Base-by-base conservation (phyloP, 1,139 yeast species). In the Hanseniaspora sp. region DNA sequence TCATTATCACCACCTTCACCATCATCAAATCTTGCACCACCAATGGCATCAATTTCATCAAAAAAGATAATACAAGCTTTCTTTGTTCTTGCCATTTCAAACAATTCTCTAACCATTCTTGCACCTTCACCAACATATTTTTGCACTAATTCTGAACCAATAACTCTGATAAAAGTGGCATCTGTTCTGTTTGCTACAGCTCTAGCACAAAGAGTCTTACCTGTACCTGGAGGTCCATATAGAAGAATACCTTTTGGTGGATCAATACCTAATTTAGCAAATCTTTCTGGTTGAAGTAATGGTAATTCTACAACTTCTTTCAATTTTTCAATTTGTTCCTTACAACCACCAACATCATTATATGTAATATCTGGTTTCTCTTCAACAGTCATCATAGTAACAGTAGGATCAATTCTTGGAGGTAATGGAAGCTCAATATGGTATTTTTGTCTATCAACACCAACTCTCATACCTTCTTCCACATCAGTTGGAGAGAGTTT, bases 1-100 rank as follows among this genome's bases (percentile, higher is more conserved):
- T 92, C 98, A 67, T 90, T 92, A 70, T 92, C 98, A 63, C 98
- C 98, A 62, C 98, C 98, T 18, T 97, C 98, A 62, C 97, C 97
- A 69, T 92, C 98, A 69, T 92, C 98, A 68, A 92, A 92, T 70
- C 98, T 82, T 8, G 97, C 97, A 33, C 97, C 97, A 60, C 98
- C 98, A 70, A 92, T 87, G 41, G 98, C 97, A 73, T 92, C 98
- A 61, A 92, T 85, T 74, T 92, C 98, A 71, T 92, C 98, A 66
- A 92, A 90, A 60, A 72, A 72, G 45, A 92, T 90, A 65, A 92
- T 92, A 71, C 96, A 90, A 5, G 98, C 97, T 67, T 90, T 88
- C 70, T 92, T 90, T 41, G 96, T 86, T 69, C 98, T 82, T 1
- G 98, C 98, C 97, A 92, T 88, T 69, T 92, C 98, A 65, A 92